Conservation (phyloP, 2,329 filamentous ascomycete genomes). For the Ophiosphaerella narmari region DNA sequence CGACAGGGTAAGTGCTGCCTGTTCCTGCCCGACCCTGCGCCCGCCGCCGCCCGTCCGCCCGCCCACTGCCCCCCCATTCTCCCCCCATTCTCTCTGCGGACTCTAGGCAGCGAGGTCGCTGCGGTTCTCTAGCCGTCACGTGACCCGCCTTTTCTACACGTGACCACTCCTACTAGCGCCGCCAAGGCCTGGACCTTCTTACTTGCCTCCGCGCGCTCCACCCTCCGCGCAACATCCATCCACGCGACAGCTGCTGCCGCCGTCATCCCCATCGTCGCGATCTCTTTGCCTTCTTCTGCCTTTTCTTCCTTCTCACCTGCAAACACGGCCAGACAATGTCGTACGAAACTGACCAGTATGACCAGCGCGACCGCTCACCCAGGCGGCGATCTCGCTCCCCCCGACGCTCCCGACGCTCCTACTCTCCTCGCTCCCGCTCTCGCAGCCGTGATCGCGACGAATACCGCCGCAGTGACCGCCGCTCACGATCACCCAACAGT, state of each 20-base stretch:
- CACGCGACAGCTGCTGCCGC: constrained; percentile 25
- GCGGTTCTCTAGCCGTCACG: neutral
- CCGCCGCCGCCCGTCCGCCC: no score
- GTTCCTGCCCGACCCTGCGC: constrained; percentile 1
- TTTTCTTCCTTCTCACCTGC: constrained; percentile 10
- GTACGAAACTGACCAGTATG: constrained; percentile 45
- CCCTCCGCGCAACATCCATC: constrained; percentile 9
- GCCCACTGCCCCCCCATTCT: no score
- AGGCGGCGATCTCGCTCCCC: constrained; percentile 62
- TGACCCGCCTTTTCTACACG: constrained; percentile 13
- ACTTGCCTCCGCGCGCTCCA: constrained; percentile 14
- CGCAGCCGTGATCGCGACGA: constrained; percentile 67
- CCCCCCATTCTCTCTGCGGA: neutral
- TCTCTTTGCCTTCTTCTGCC: constrained; percentile 7
- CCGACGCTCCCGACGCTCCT: constrained; percentile 62
- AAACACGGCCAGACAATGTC: constrained; percentile 32
- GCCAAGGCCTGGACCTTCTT: constrained; percentile 22
- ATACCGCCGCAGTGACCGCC: constrained; percentile 52
- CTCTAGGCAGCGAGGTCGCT: constrained; percentile 2
- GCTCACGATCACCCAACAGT: constrained; percentile 85
- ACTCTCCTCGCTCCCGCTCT: constrained; percentile 70
- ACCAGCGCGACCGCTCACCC: constrained; percentile 64
- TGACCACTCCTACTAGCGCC: constrained; percentile 22
- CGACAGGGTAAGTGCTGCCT: constrained; percentile 25
- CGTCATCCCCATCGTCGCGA: constrained; percentile 18